phyloP scores from a whole-genome alignment of 2,329 filamentous ascomycete genomes.

The Ophiocordyceps sinensis region DNA sequence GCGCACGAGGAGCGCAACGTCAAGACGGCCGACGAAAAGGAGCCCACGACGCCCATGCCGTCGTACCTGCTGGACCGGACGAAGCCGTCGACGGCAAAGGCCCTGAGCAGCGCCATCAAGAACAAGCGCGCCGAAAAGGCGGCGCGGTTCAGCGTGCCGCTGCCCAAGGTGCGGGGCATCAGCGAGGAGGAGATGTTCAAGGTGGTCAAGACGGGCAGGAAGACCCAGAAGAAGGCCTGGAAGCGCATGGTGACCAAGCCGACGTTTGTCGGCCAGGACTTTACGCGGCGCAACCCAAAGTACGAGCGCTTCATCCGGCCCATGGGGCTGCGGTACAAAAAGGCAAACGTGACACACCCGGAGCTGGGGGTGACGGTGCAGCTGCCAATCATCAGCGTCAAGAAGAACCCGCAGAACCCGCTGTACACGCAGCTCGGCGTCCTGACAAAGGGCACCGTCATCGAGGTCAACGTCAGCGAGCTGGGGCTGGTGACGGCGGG shows the following conservation, averaged over 20 bases:
- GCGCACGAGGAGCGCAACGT: conserved; percentile 93
- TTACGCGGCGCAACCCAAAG: conserved; percentile 78
- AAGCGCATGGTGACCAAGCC: conserved; percentile 51
- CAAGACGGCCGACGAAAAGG: conserved; percentile 72
- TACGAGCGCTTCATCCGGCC: conserved; percentile 42
- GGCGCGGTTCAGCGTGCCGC: conserved; percentile 78
- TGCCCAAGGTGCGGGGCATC: conserved; percentile 86
- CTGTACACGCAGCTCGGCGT: conserved; percentile 90
- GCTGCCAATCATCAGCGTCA: conserved; percentile 57
- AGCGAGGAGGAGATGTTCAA: conserved; percentile 97
- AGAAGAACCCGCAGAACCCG: conserved; percentile 64
- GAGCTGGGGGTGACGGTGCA: conserved; percentile 80
- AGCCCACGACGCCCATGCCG: conserved; percentile 68
- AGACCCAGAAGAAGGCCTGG: conserved; percentile 73
- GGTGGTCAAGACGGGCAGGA: conserved; percentile 91
- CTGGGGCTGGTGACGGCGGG: conserved; percentile 79
- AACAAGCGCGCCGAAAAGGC: conserved; percentile 91
- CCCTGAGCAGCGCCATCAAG: conserved; percentile 76
- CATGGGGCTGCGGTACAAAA: conserved; percentile 37
- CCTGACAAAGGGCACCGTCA: conserved; percentile 62
- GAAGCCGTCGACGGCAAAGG: conserved; percentile 46
- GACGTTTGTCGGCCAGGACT: conserved; percentile 75
- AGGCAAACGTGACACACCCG: conserved; percentile 49
- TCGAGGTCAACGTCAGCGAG: conserved; percentile 90
- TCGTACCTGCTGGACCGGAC: conserved; percentile 86